A percentile compares a stretch with the other conserved stretches of the same genome.
Evolutionary conservation across 371 early-diverging fungal genomes (phyloP).

Genomic region (Lichtheimia ornata): DNA sequence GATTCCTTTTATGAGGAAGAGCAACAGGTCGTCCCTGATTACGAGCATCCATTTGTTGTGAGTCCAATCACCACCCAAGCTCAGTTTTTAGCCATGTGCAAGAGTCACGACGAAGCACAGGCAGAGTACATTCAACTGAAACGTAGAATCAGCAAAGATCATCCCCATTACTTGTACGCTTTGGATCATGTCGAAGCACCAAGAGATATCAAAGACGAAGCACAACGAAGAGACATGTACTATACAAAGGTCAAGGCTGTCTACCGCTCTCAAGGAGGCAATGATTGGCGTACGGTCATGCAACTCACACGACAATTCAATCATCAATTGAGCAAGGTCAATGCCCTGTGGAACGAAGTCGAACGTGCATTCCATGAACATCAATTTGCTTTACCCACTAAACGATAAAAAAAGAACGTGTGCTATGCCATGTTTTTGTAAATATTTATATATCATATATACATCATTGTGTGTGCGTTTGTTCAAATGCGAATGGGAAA

Average conservation of each 20-base stretch:
- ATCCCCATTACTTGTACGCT: slow-evolving; percentile 19
- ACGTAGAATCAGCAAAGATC: slow-evolving; percentile 6
- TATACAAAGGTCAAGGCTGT: slow-evolving; percentile 8
- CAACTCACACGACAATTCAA: slow-evolving; percentile 17
- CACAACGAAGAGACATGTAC: background rate
- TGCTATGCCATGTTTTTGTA: background rate
- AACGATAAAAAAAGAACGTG: background rate
- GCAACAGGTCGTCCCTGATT: background rate
- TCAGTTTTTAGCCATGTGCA: slow-evolving; percentile 13
- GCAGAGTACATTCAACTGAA: slow-evolving; percentile 16
- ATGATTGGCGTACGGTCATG: slow-evolving; percentile 16
- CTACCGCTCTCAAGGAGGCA: slow-evolving; percentile 18
- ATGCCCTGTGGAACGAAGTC: slow-evolving; percentile 18
- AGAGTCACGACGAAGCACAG: slow-evolving; percentile 18
- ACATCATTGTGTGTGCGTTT: background rate
- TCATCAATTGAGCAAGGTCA: slow-evolving; percentile 10
- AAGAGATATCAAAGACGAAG: slow-evolving; percentile 5
- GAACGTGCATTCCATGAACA: slow-evolving; percentile 15
- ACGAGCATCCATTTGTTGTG: slow-evolving; percentile 4
- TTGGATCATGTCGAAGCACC: slow-evolving; percentile 10
- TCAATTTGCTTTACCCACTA: slow-evolving; percentile 11
- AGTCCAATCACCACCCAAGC: slow-evolving; percentile 11
- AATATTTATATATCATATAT: background rate
- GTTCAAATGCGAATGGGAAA: too few relatives aligned
- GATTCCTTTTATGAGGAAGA: slow-evolving; percentile 10